Conservation (phyloP, 176 grass and related monocot genomes). For the Oryza nivara region DNA sequence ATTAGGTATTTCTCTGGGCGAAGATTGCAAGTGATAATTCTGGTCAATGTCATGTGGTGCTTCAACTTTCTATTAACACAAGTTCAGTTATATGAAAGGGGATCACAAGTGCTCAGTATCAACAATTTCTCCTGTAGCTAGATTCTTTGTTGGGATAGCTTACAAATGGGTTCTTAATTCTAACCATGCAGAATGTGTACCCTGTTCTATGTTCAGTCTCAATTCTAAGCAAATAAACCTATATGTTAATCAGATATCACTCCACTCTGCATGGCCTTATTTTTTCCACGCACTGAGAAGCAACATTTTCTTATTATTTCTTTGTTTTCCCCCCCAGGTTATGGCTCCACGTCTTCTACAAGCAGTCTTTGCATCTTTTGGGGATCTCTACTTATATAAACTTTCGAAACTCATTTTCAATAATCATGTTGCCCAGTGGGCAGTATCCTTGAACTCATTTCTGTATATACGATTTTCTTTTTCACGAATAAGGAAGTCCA, state of each 20-base stretch:
- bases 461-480: not conserved
- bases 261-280: not conserved
- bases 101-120: not conserved
- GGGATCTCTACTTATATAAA: slow-evolving; percentile 85
- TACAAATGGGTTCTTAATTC: slow-evolving; percentile 2
- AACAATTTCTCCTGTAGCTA: not conserved
- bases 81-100: not conserved
- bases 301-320: slow-evolving; percentile 18
- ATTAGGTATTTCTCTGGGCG: not conserved
- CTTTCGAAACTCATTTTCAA: slow-evolving; percentile 83
- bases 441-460: slow-evolving; percentile 64
- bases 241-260: slow-evolving; percentile 4
- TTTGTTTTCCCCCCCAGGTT: slow-evolving; percentile 37
- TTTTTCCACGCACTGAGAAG: not conserved
- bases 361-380: slow-evolving; percentile 73
- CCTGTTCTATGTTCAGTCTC: not conserved
- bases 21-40: not conserved
- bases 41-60: not conserved
- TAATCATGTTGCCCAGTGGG: slow-evolving; percentile 72
- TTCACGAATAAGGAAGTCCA: slow-evolving; percentile 3
- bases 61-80: not conserved
- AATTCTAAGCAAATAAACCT: not conserved
- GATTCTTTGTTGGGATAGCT: slow-evolving; percentile 8
- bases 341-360: slow-evolving; percentile 84
- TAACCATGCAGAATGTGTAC: not conserved